Percentiles rank a stretch among this genome's conserved stretches.
Conservation (phyloP, 768 basidiomycete species). For the Pleurotus platypus region DNA sequence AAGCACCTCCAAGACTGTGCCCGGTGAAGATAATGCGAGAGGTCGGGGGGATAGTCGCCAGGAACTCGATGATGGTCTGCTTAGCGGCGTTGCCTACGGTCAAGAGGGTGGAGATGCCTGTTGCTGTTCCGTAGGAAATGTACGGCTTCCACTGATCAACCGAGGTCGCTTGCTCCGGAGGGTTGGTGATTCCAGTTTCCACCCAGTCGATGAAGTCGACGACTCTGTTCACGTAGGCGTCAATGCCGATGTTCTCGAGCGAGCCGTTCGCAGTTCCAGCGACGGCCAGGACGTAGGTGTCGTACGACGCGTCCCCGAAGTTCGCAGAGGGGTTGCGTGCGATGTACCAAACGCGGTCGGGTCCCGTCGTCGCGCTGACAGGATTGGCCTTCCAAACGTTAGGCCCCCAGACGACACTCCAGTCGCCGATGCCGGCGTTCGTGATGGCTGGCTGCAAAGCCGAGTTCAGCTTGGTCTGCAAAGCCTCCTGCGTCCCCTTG, state of each 20-base stretch:
- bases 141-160: not conserved
- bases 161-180: not conserved
- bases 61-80: slow-evolving; percentile 1
- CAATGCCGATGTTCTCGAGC: not conserved
- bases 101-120: not conserved
- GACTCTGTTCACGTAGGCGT: not conserved
- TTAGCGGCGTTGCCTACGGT: not conserved
- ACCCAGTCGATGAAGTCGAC: slow-evolving; percentile 6
- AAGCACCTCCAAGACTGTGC: slow-evolving; percentile 4
- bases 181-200: not conserved
- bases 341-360: slow-evolving; percentile 3
- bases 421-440: not conserved
- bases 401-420: not conserved
- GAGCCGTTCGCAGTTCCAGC: not conserved
- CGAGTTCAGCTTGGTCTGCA: not conserved
- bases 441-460: not conserved
- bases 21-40: slow-evolving; percentile 6
- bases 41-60: not conserved
- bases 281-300: slow-evolving; percentile 3
- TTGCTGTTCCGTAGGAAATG: not conserved
- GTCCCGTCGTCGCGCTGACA: not conserved
- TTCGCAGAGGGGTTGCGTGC: not conserved
- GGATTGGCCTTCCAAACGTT: not conserved
- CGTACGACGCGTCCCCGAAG: slow-evolving; percentile 3
- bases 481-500: not conserved